These are phyloP conservation scores for Pichia sp. DNA, from an alignment of 1,139 yeast genomes.

Conservation along the genomic window DNA sequence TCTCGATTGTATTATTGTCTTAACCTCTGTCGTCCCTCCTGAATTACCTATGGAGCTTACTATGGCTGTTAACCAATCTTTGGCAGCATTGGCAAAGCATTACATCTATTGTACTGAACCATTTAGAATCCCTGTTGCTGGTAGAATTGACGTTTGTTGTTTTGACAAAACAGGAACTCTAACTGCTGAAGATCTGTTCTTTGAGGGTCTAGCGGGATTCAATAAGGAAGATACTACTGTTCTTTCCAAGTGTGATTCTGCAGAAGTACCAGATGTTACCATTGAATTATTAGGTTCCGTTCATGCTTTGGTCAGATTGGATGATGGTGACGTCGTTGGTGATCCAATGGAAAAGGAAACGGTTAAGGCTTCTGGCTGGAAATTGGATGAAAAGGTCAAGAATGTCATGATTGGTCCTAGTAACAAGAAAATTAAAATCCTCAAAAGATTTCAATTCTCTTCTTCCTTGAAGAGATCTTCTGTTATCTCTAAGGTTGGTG, in stretches of 20 bases:
- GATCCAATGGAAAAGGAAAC: slow-evolving; percentile 99
- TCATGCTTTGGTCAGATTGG: slow-evolving; percentile 88
- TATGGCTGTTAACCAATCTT: slow-evolving; percentile 92
- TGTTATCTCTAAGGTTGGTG: slow-evolving; percentile 61
- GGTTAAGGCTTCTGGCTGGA: slow-evolving; percentile 81
- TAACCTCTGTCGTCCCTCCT: slow-evolving; percentile 98
- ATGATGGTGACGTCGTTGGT: slow-evolving; percentile 96
- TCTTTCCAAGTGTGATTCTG: slow-evolving; percentile 44
- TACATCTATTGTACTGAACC: slow-evolving; percentile 98
- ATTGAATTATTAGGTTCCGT: slow-evolving; percentile 84
- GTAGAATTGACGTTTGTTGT: slow-evolving; percentile 97
- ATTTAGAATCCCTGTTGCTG: slow-evolving; percentile 95
- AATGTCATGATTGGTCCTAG: slow-evolving; percentile 51
- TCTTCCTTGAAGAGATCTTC: slow-evolving; percentile 94
- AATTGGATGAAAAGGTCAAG: slow-evolving; percentile 46
- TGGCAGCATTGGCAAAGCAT: slow-evolving; percentile 79
- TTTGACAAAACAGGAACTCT: slow-evolving; percentile 98
- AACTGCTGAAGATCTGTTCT: slow-evolving; percentile 93
- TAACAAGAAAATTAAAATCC: slow-evolving; percentile 54
- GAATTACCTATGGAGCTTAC: slow-evolving; percentile 99
- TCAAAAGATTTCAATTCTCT: slow-evolving; percentile 95
- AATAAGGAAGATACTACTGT: slow-evolving; percentile 46
- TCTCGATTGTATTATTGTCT: slow-evolving; percentile 89
- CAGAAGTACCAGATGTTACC: slow-evolving; percentile 57
- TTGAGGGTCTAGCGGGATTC: slow-evolving; percentile 94